These are phyloP conservation scores for Neurospora sp. DNA, from an alignment of 495 filamentous ascomycete species.

Conservation along the genomic window DNA sequence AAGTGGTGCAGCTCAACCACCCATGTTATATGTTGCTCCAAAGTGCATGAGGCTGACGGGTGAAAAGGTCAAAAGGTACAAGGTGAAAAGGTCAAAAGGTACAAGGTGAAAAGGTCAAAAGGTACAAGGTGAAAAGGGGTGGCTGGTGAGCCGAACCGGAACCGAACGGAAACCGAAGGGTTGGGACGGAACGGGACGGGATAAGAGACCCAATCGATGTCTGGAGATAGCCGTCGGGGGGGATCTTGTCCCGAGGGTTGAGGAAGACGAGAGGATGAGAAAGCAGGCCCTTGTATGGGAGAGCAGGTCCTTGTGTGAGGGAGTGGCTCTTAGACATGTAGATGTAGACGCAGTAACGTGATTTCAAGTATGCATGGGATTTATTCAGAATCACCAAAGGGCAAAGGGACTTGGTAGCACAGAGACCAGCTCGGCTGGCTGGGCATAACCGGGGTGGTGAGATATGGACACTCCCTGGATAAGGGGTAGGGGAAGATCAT, in stretches of 20 bases:
- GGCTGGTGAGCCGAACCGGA: background rate
- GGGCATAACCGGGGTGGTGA: background rate
- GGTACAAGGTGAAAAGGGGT: too few species aligned
- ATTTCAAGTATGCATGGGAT: background rate
- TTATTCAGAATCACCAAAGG: background rate
- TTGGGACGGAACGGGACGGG: background rate
- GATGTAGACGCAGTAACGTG: background rate
- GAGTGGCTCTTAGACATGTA: background rate
- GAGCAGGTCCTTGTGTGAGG: background rate
- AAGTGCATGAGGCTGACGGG: too few species aligned
- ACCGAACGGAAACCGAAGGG: background rate
- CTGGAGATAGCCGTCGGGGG: background rate
- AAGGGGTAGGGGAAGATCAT: background rate
- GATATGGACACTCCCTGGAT: background rate
- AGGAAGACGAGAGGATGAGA: background rate
- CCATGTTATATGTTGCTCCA: too few species aligned
- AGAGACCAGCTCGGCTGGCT: background rate
- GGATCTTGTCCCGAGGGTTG: background rate
- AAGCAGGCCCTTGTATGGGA: background rate
- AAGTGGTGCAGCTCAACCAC: too few species aligned
- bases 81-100: too few species aligned
- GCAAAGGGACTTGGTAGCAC: background rate
- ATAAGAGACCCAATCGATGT: background rate
- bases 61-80: too few species aligned
- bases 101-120: too few species aligned